Evolutionary conservation across 2,329 filamentous ascomycete species (phyloP).

Genomic region (Graphilbum sp.): DNA sequence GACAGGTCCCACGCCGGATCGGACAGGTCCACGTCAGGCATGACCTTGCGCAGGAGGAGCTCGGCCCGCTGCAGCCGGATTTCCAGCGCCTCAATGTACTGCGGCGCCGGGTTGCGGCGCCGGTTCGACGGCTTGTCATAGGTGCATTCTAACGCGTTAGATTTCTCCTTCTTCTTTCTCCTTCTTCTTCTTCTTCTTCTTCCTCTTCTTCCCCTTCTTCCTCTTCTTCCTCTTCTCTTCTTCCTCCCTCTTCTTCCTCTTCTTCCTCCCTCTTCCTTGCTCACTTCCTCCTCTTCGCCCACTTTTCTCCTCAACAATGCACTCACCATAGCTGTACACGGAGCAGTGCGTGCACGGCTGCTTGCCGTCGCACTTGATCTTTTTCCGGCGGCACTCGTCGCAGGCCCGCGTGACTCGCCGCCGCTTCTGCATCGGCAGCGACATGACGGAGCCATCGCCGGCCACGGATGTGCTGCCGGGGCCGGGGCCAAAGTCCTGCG

Average conservation of each 20-base stretch:
- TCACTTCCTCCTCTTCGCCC: too few species aligned
- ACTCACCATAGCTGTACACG: constrained; percentile 86
- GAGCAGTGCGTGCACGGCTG: constrained; percentile 91
- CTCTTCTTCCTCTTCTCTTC: too few species aligned
- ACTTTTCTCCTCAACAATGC: too few species aligned
- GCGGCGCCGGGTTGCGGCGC: constrained; percentile 74
- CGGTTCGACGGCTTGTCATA: constrained; percentile 92
- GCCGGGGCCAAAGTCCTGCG: not conserved
- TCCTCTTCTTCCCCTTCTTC: too few species aligned
- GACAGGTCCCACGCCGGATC: constrained; percentile 69
- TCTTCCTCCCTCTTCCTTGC: too few species aligned
- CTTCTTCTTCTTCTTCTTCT: not conserved
- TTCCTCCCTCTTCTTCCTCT: too few species aligned
- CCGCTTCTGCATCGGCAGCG: constrained; percentile 54
- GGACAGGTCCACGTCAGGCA: constrained; percentile 71
- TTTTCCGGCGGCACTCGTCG: constrained; percentile 70
- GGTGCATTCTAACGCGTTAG: constrained; percentile 53
- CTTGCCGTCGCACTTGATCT: constrained; percentile 78
- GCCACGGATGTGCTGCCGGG: not conserved
- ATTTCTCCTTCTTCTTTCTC: not conserved
- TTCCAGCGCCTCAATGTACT: constrained; percentile 85
- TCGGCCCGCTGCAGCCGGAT: constrained; percentile 70
- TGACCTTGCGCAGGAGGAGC: constrained; percentile 57
- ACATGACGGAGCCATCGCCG: constrained; percentile 16
- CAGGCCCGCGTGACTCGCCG: constrained; percentile 66